These are phyloP conservation scores for Penicillium carneum DNA, from an alignment of 2,329 filamentous ascomycete species.

Conservation along the genomic window DNA sequence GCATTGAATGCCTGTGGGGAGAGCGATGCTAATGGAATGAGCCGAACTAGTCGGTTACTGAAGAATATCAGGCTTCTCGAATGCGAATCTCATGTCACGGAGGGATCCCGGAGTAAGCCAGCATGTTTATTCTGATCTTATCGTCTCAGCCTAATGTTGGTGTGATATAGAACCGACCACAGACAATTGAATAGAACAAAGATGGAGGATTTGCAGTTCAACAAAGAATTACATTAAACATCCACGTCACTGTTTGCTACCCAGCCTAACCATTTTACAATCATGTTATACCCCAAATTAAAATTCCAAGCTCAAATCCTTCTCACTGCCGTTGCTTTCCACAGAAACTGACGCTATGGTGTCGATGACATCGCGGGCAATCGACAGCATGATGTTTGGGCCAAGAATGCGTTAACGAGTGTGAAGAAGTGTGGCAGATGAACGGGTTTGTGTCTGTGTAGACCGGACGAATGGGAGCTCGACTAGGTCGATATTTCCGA, in stretches of 20 bases:
- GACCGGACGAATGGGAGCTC: slow-evolving; percentile 22
- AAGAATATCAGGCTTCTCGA: not conserved
- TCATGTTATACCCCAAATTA: not conserved
- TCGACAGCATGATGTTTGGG: slow-evolving; percentile 27
- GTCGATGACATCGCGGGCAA: slow-evolving; percentile 30
- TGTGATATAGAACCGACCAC: not conserved
- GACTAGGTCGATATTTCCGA: slow-evolving; percentile 20
- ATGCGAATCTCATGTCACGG: not conserved
- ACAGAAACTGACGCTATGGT: slow-evolving; percentile 9
- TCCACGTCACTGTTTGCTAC: too few relatives aligned
- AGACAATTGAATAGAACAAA: not conserved
- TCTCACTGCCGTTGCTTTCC: not conserved
- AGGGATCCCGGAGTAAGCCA: not conserved
- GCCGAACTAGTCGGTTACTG: not conserved
- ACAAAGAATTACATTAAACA: too few relatives aligned
- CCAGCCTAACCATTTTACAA: too few relatives aligned
- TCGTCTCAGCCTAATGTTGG: not conserved
- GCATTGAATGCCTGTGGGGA: not conserved
- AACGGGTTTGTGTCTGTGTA: slow-evolving; percentile 36
- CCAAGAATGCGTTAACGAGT: slow-evolving; percentile 36
- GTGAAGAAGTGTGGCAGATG: slow-evolving; percentile 28
- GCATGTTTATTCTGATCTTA: not conserved
- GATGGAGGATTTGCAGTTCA: not conserved
- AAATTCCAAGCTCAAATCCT: not conserved
- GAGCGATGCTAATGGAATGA: not conserved